Percentiles rank a stretch among this genome's conserved stretches.
These are phyloP conservation scores for Daedalea quercina DNA, from an alignment of 768 basidiomycete species.

Conservation along the genomic window DNA sequence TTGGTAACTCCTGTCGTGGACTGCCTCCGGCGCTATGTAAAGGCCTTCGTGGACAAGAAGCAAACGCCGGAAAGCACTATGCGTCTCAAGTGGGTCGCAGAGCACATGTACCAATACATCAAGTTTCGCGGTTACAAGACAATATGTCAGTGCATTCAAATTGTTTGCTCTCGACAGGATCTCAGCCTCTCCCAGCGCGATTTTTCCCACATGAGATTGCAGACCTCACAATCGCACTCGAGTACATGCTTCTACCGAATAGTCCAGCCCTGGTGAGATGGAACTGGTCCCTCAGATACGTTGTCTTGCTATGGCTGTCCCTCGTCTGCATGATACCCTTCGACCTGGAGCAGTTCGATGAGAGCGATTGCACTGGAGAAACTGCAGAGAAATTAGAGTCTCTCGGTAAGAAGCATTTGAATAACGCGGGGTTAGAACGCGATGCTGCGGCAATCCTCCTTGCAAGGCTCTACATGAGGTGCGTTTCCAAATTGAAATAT, in stretches of 20 bases:
- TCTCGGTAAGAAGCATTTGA: conserved; percentile 51
- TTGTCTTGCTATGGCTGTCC: conserved; percentile 87
- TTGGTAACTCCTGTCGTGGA: conserved; percentile 74
- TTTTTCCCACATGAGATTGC: conserved; percentile 91
- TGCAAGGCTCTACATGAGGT: conserved; percentile 78
- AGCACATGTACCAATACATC: conserved; percentile 71
- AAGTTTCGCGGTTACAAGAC: conserved; percentile 90
- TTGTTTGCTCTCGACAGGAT: neutral
- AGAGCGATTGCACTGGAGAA: conserved; percentile 38
- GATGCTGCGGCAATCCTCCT: conserved; percentile 80
- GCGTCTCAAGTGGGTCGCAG: conserved; percentile 42
- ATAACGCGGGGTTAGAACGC: conserved; percentile 74
- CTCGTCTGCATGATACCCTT: conserved; percentile 94
- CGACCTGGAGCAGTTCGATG: conserved; percentile 81
- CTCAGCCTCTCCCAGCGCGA: conserved; percentile 48
- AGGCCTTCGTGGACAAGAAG: conserved; percentile 15
- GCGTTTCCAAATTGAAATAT: conserved; percentile 17
- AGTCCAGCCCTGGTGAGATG: conserved; percentile 33
- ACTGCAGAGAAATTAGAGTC: conserved; percentile 54
- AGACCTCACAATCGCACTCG: conserved; percentile 71
- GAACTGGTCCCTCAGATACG: conserved; percentile 81
- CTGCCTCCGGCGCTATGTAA: conserved; percentile 49
- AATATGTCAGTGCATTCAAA: conserved; percentile 54
- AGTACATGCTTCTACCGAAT: conserved; percentile 47
- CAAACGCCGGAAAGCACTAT: conserved; percentile 15